Conservation (phyloP, 768 basidiomycete genomes). For the Hypsizygus marmoreus region DNA sequence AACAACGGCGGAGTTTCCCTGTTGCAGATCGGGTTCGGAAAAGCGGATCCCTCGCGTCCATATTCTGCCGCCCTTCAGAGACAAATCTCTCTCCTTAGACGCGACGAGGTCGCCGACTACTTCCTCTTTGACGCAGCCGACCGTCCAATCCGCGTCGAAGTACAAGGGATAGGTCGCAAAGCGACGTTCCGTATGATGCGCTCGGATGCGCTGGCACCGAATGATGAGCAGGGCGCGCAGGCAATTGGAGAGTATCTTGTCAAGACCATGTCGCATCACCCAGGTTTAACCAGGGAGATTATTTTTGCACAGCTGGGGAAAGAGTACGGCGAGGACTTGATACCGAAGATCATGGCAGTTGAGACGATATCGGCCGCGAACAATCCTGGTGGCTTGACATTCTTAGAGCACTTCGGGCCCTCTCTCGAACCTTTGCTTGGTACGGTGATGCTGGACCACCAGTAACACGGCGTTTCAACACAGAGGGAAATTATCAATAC, state of each 20-base stretch:
- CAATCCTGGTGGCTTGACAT: no score
- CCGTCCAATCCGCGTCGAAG: slow-evolving; percentile 16
- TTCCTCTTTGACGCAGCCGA: slow-evolving; percentile 20
- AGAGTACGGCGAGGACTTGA: slow-evolving; percentile 13
- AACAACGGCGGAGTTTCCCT: slow-evolving; percentile 2
- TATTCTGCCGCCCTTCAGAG: slow-evolving; percentile 16
- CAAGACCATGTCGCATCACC: slow-evolving; percentile 15
- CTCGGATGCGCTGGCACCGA: slow-evolving; percentile 6
- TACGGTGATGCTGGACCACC: no score
- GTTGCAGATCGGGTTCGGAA: slow-evolving; percentile 8
- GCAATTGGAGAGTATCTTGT: slow-evolving; percentile 18
- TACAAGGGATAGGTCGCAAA: slow-evolving; percentile 12
- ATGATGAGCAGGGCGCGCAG: slow-evolving; percentile 4
- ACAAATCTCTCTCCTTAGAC: slow-evolving; percentile 18
- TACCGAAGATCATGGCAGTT: slow-evolving; percentile 5
- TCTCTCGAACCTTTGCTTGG: no score
- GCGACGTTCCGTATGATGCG: slow-evolving; percentile 15
- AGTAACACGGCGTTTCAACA: no score
- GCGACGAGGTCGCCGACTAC: slow-evolving; percentile 19
- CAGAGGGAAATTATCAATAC: no score
- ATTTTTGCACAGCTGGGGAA: slow-evolving; percentile 15
- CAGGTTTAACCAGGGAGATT: slow-evolving; percentile 17
- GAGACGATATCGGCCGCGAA: slow-evolving; percentile 1
- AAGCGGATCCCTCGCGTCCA: slow-evolving; percentile 5
- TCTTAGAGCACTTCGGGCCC: no score